Base-by-base conservation (phyloP, 306 rosid species). In the Inga leiocalycina region DNA sequence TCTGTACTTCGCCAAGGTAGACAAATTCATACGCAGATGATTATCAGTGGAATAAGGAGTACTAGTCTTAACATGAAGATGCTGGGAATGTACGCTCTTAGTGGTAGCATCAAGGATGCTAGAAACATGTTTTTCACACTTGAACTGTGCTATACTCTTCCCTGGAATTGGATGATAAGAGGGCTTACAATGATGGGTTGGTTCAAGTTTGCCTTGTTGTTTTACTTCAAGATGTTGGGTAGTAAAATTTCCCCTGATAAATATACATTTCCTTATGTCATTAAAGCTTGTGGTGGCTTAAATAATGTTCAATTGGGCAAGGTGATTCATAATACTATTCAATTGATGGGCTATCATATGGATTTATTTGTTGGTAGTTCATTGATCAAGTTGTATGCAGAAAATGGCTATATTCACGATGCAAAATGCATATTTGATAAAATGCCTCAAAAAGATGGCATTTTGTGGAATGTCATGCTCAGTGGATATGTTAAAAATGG, bases 101-200 rank as follows among this genome's bases (percentile, higher is more conserved):
- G 91, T 69, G 85, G 90, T 39, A 39, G 43, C 43, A 39, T 39
- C 43, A 39, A 39, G 43, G 43, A 39, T 39, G 8, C 43, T 6
- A 39, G 43, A 6, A 39, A 39, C 8, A 39, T 39, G 6, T 39
- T 39, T 39, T 39, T 5, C 43, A 39, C 43, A 39, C 43, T 39
- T 39, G 43, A 39, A 39, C 43, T 89, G 68, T 80, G 87, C 59
- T 84, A 65, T 70, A 35, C 90, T 79, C 91, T 86, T 66, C 88
- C 96, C 41, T 94, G 98, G 98, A 94, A 91, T 86, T 92, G 92
- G 94, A 90, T 92, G 89, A 92, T 94, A 78, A 92, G 94, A 80
- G 95, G 89, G 73, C 89, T 89, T 84, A 67, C 88, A 48, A 80
- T 83, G 87, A 68, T 83, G 91, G 92, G 94, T 35, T 76, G 81